phyloP scores from a whole-genome alignment of 495 filamentous ascomycete species.

The Xylaria grammica region DNA sequence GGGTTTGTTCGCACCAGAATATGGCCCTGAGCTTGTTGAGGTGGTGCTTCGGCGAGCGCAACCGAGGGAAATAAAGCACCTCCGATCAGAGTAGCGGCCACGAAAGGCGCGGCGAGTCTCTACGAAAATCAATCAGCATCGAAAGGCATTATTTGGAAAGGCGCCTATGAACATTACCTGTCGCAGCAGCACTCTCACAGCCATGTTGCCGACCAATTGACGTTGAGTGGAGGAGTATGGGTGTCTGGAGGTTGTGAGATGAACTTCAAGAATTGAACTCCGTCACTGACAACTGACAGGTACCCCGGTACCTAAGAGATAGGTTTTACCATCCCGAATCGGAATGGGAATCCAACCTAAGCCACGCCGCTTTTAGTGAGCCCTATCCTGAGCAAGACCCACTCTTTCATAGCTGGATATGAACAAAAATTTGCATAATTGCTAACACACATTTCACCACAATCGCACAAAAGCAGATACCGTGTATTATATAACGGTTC shows the following conservation, averaged over 20 bases:
- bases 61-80: conserved; percentile 50
- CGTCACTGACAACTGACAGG: conserved; percentile 2
- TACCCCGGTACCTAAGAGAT: conserved; percentile 14
- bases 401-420: too few species aligned
- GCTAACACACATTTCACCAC: too few species aligned
- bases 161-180: conserved; percentile 39
- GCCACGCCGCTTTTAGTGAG: too few species aligned
- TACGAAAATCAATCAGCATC: conserved; percentile 28
- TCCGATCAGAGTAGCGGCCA: conserved; percentile 52
- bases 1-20: conserved; percentile 12
- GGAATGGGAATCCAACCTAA: too few species aligned
- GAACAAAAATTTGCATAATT: too few species aligned
- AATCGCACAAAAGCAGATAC: too few species aligned
- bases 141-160: conserved; percentile 1
- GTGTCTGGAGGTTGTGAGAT: conserved; percentile 22
- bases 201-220: conserved; percentile 55
- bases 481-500: too few species aligned
- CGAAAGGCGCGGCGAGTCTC: conserved; percentile 54
- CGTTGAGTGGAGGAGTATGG: conserved; percentile 24
- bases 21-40: conserved; percentile 33
- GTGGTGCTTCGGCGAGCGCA: conserved; percentile 52
- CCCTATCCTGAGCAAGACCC: too few species aligned
- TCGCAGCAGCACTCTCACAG: conserved; percentile 58
- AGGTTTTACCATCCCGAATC: too few species aligned
- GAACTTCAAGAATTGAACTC: conserved; percentile 19